Evolutionary conservation across 1,284 basidiomycete species (phyloP), one percentile per base, ranked within the genome.

Genomic region (Cryptococcus hybrid): DNA sequence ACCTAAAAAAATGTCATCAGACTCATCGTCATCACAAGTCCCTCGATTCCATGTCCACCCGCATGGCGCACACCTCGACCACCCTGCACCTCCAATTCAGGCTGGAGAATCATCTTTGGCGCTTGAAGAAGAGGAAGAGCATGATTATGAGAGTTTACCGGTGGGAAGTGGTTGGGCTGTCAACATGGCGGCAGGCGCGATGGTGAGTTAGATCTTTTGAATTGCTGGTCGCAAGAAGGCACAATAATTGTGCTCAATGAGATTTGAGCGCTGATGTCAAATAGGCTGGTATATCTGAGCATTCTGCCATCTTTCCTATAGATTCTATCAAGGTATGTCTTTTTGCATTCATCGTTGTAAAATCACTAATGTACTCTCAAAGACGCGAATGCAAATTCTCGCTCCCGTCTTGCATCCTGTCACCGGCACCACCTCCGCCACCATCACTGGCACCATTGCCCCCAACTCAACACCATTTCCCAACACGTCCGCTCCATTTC

Each of bases 301-400:
- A 99, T 80, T 91, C 94, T 34, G 92, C 96, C 74, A 99, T 99
- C 89, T 99, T 92, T 75, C 96, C 96, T 3, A 83, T 99, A 63
- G 96, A 99, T 80, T 93, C 91, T 70, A 96, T 99, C 77, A 98
- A 99, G 83, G 95, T 91, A 59, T 64, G 86, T 78, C 35, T 15
- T 12, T 38, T 11, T 30, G 13, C 39, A 24, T 13, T 38, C n/a
- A 12, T 18, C 40, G 24, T 6, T 46, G 34, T 45, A 4, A 34
- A n/a, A n/a, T 18, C 36, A 36, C 7, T 48, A 15, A 12, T 51
- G 9, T 37, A 37, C 34, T 5, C 40, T 42, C 52, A 5, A 70
- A 97, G 94, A 99, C 96, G 44, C 91, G 96, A 70, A 99, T 99
- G 95, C 95, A 99, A 82, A 91, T 99, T 46, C 88, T 98, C 40